A percentile compares a stretch with the other conserved stretches of the same genome.
Conservation (phyloP, 345 rosid genomes). For the Lumnitzera littorea region DNA sequence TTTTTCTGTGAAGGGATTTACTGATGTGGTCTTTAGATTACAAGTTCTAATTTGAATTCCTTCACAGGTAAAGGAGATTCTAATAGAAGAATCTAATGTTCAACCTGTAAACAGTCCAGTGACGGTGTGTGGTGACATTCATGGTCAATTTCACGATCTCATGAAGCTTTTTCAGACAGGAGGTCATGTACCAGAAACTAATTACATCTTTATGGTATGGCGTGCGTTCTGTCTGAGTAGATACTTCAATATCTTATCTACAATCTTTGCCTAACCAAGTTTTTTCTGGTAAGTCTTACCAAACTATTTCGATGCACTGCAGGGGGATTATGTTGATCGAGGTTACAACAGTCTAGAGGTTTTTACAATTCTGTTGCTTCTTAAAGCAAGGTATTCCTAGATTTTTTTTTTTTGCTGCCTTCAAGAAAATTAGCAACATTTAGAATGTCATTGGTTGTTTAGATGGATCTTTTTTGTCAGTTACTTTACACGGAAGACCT, state of each 20-base stretch:
- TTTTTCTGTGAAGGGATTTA: no score
- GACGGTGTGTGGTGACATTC: slow-evolving; percentile 39
- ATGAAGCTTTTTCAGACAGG: slow-evolving; percentile 29
- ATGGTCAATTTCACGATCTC: slow-evolving; percentile 37
- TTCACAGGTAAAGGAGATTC: slow-evolving; percentile 28
- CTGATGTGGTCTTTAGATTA: no score
- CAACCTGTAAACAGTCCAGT: slow-evolving; percentile 44
- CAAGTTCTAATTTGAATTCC: no score
- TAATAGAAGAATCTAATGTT: slow-evolving; percentile 38
- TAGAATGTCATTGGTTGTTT: no score
- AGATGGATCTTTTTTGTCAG: no score
- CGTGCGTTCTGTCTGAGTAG: no score
- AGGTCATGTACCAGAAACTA: slow-evolving; percentile 9
- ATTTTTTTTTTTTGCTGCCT: no score
- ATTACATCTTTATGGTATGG: slow-evolving; percentile 7
- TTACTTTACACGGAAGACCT: no score
- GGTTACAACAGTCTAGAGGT: slow-evolving; percentile 98
- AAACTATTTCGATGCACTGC: neutral
- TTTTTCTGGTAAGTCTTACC: no score
- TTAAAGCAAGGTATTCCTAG: slow-evolving; percentile 69
- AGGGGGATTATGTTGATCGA: slow-evolving; percentile 96
- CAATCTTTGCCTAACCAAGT: no score
- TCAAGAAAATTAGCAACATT: no score
- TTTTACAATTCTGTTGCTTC: slow-evolving; percentile 90
- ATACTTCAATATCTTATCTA: no score